phyloP scores from a whole-genome alignment of 2,329 filamentous ascomycete species.

The Microdochium trichocladiopsis region DNA sequence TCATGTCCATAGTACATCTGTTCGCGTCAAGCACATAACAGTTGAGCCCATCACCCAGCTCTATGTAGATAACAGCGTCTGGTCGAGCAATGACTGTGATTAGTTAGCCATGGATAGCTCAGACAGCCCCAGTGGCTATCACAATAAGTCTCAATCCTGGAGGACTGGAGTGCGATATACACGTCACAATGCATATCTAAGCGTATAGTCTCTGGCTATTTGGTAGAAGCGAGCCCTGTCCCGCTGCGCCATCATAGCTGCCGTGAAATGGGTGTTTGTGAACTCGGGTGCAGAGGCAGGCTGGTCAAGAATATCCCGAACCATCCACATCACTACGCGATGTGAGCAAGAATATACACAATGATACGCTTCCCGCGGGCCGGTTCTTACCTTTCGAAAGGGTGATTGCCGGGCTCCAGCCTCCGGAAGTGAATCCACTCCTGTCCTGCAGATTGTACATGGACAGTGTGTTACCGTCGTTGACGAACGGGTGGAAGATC shows the following conservation, averaged over 20 bases:
- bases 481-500: neutral
- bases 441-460: neutral
- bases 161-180: neutral
- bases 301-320: neutral
- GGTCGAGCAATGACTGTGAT: neutral
- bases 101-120: neutral
- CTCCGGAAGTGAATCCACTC: no score
- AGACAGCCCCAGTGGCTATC: neutral
- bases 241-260: neutral
- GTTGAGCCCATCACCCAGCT: neutral
- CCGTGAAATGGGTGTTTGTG: neutral
- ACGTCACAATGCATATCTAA: neutral
- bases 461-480: neutral
- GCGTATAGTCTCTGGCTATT: neutral
- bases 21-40: neutral
- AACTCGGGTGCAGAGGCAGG: neutral
- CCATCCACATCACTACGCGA: neutral
- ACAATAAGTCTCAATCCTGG: neutral
- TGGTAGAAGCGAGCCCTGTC: neutral
- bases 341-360: neutral
- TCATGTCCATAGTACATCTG: neutral
- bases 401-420: neutral
- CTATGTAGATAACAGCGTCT: neutral
- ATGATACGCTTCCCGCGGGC: neutral
- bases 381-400: neutral